Conservation (phyloP, 805 yeast genomes). For the Candida anglica region DNA sequence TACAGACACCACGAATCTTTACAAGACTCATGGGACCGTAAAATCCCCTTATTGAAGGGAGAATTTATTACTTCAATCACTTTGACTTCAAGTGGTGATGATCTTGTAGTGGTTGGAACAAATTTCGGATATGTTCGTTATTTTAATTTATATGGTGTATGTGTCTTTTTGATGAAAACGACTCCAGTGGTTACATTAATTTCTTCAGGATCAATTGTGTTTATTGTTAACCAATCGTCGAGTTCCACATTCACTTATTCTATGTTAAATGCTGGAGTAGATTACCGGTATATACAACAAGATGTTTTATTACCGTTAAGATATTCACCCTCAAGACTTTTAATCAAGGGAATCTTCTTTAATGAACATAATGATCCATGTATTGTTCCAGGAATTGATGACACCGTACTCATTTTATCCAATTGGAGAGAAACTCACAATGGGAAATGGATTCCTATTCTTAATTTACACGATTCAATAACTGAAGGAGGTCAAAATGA, state of each 20-base stretch:
- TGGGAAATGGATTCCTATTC: conserved; percentile 82
- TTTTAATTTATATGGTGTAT: conserved; percentile 70
- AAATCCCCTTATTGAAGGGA: conserved; percentile 45
- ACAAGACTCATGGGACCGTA: conserved; percentile 68
- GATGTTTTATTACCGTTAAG: conserved; percentile 33
- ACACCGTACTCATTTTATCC: conserved; percentile 62
- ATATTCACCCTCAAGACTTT: conserved; percentile 9
- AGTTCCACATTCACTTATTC: conserved; percentile 40
- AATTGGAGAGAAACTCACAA: conserved; percentile 77
- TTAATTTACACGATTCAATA: conserved; percentile 50
- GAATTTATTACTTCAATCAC: conserved; percentile 71
- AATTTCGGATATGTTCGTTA: conserved; percentile 70
- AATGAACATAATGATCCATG: conserved; percentile 90
- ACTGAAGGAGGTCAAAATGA: conserved; percentile 47
- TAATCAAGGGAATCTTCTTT: conserved; percentile 73
- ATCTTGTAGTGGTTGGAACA: conserved; percentile 65
- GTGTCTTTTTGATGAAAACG: conserved; percentile 63
- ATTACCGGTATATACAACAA: conserved; percentile 36
- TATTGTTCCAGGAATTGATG: conserved; percentile 68
- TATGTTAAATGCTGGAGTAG: conserved; percentile 43
- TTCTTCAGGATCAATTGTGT: conserved; percentile 54
- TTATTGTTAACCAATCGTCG: conserved; percentile 41
- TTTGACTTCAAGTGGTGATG: conserved; percentile 40
- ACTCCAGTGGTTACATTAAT: conserved; percentile 71
- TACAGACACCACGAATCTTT: conserved; percentile 68